Base-by-base conservation (phyloP, 768 basidiomycete species). In the Paxillus involutus region DNA sequence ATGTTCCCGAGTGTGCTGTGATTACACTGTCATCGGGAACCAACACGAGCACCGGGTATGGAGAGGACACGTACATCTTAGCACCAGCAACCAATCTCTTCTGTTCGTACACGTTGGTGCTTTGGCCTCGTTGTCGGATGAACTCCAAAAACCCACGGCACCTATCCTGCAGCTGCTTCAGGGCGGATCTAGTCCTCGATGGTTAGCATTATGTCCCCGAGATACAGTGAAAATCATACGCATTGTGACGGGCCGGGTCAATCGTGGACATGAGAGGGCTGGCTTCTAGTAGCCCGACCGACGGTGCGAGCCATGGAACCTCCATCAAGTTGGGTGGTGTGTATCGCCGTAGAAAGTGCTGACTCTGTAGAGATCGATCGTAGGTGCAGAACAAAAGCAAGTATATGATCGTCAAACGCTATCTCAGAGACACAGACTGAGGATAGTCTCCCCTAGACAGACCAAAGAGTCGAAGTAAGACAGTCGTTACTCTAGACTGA, bases 201-300 rank as follows among this genome's bases (percentile, higher is more conserved):
- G 19, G 53, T 44, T 36, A 16, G 17, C 19, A 26, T 19, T 10
- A 6, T 35, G 45, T 17, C 26, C n/a, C 10, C 5, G 32, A 30
- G 8, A 33, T 26, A 47, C 9, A 39, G 21, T 16, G 16, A 16
- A 4, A 11, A n/a, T 14, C 64, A 19, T 59, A 80, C 83, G 72
- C 75, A 62, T 85, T 85, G 3, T 71, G 67, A 3, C 68, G 56
- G 11, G 82, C 78, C 57, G 77, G 77, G 40, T 77, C 73, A 61
- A 81, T 77, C 30, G 79, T 67, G 47, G 75, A 51, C 19, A 83
- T 65, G 40, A 85, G 77, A 32, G 62, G 68, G 40, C 72, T 74
- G 13, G 80, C 59, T 4, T 26, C 26, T 26, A 26, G 4, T 1
- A 75, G 51, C 16, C 75, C 77, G 26, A 78, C 70, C 13, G 73